Evolutionary conservation across 2,329 filamentous ascomycete genomes (phyloP).

Genomic region (Fusarium fracticaudum): DNA sequence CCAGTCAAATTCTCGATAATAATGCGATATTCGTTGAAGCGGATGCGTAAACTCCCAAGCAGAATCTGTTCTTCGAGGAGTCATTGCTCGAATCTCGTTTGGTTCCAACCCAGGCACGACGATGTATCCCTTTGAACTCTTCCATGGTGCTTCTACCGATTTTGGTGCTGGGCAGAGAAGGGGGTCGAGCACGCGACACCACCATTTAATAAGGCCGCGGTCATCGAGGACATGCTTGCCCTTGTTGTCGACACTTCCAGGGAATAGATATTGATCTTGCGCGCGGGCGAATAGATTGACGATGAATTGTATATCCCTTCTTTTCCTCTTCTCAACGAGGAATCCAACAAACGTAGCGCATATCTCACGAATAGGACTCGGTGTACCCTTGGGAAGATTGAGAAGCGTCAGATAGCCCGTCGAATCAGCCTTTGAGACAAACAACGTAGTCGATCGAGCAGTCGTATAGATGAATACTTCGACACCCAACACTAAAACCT

Average conservation of each 20-base stretch:
- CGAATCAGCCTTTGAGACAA: slow-evolving; percentile 96
- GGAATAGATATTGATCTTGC: slow-evolving; percentile 94
- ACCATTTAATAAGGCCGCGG: slow-evolving; percentile 91
- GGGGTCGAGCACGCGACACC: slow-evolving; percentile 87
- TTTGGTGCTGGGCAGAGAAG: slow-evolving; percentile 64
- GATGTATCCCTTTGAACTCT: slow-evolving; percentile 76
- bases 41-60: slow-evolving; percentile 78
- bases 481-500: slow-evolving; percentile 81
- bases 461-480: slow-evolving; percentile 91
- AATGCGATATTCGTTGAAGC: slow-evolving; percentile 71
- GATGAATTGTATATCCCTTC: slow-evolving; percentile 73
- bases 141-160: slow-evolving; percentile 50
- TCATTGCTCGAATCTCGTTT: slow-evolving; percentile 82
- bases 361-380: slow-evolving; percentile 79
- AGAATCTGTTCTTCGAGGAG: slow-evolving; percentile 64
- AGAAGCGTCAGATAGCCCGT: slow-evolving; percentile 84
- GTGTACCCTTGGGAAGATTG: slow-evolving; percentile 66
- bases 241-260: slow-evolving; percentile 84
- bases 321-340: slow-evolving; percentile 73
- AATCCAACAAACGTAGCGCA: slow-evolving; percentile 80
- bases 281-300: slow-evolving; percentile 92
- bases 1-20: slow-evolving; percentile 64
- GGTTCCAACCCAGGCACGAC: slow-evolving; percentile 86
- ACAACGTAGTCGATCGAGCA: slow-evolving; percentile 81
- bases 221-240: slow-evolving; percentile 94